Base-by-base conservation (phyloP, 352 stramenopile species). In the Pythium insidiosum region DNA sequence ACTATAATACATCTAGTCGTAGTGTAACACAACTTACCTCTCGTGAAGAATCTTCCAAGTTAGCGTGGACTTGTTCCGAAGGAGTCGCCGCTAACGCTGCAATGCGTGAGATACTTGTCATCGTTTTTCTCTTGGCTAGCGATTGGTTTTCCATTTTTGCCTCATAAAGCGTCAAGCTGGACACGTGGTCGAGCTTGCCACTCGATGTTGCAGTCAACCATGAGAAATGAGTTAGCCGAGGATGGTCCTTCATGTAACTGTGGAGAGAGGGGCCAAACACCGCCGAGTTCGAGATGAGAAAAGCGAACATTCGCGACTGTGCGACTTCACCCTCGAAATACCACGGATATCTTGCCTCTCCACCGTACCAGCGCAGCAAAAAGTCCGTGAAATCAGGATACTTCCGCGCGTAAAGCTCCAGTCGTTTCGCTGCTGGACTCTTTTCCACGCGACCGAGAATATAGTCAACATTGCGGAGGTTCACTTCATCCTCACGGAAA, bases 101-200 rank as follows among this genome's bases (percentile, higher is more conserved):
- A n/a, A 93, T 78, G 37, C 91, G 88, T 0, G 76, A 72, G 46
- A 91, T 78, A 28, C 81, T 91, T 11, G 65, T 56, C 55, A 93
- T 71, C 4, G 74, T 93, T 44, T 91, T 89, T 24, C 80, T 69
- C 46, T 69, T 72, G 7, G 63, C 23, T 5, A 91, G 62, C 15
- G 63, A 88, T 9, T 38, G 30, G n/a, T 63, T 51, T 39, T 91
- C 78, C 2, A 39, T 34, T 21, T 65, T 55, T 0, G 73, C 71
- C 48, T 93, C 69, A 23, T 56, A 58, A 0, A 91, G 58, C n/a
- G 76, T 53, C 33, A 83, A 47, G 6, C 59, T 58, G n/a, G 69
- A 63, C 12, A 67, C 60, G 35, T 86, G 56, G 38, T 85, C 66
- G 48, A 77, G 89, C 28, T 76, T 63, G 25, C 88, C 72, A 6